These are phyloP conservation scores for Furcasterigmium sp. DNA, from an alignment of 2,329 filamentous ascomycete species.

Conservation along the genomic window DNA sequence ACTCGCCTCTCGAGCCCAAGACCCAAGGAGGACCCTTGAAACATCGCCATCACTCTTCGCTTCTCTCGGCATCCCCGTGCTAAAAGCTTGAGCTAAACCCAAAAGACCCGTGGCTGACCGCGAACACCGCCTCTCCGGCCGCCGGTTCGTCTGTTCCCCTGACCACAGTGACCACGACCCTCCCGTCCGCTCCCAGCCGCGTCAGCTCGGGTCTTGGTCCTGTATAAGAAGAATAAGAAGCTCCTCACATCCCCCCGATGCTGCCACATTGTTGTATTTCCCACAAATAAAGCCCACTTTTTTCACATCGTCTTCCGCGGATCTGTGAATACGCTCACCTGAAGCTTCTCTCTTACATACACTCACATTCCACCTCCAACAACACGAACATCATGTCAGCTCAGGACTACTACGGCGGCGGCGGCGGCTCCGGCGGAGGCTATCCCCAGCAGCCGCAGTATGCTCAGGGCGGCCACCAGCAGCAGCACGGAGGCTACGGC, in stretches of 20 bases:
- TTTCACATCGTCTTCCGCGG: background rate
- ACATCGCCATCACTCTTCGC: too few relatives aligned
- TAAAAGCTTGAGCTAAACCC: background rate
- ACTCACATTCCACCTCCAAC: background rate
- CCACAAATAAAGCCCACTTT: background rate
- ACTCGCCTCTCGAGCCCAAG: too few relatives aligned
- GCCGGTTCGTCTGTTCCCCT: background rate
- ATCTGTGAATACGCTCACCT: background rate
- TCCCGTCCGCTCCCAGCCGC: conserved; percentile 2
- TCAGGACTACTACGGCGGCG: conserved; percentile 15
- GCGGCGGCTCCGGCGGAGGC: conserved; percentile 4
- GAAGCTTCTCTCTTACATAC: background rate
- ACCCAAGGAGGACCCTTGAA: too few relatives aligned
- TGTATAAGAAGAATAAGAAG: conserved; percentile 1
- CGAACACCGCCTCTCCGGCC: background rate
- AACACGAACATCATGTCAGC: conserved; percentile 14
- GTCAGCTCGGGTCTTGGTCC: background rate
- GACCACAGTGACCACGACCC: background rate
- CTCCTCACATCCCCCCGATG: background rate
- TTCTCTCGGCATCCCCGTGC: too few relatives aligned
- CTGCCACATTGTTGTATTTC: background rate
- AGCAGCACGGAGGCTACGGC: background rate
- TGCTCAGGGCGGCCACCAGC: conserved; percentile 4
- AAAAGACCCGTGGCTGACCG: background rate
- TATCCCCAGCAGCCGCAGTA: conserved; percentile 7